These are phyloP conservation scores for Ehretia macrophylla DNA, from an alignment of 257 asterid genomes.

Conservation along the genomic window DNA sequence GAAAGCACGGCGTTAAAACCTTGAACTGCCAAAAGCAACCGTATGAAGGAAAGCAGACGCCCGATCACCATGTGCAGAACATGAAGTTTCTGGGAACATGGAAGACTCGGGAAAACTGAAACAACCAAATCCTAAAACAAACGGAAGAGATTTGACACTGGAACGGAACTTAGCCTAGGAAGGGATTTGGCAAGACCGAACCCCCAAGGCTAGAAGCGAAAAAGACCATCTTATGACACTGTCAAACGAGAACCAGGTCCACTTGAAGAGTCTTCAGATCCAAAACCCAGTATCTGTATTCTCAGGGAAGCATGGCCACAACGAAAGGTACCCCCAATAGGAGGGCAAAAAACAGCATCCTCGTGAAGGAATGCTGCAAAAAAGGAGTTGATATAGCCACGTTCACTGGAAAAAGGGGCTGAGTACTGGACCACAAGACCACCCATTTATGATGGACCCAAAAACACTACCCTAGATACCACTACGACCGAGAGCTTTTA, in stretches of 20 bases:
- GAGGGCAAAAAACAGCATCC: conserved; percentile 37
- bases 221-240: conserved; percentile 20
- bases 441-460: conserved; percentile 39
- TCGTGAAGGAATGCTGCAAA: conserved; percentile 52
- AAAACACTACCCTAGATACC: conserved; percentile 23
- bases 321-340: conserved; percentile 20
- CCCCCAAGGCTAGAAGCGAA: conserved; percentile 26
- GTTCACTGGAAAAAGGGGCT: conserved; percentile 50
- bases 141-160: too few species aligned
- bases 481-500: conserved; percentile 23
- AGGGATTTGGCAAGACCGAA: too few species aligned
- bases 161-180: too few species aligned
- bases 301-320: conserved; percentile 37
- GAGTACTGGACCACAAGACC: conserved; percentile 26
- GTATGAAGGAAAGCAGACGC: conserved; percentile 10
- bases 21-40: conserved; percentile 49
- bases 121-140: conserved; percentile 19
- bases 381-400: conserved; percentile 33
- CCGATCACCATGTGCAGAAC: conserved; percentile 21
- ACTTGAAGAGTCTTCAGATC: conserved; percentile 17
- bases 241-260: conserved; percentile 17
- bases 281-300: conserved; percentile 31
- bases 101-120: conserved; percentile 23
- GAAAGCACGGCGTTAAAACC: conserved; percentile 31
- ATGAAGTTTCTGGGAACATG: conserved; percentile 2